These are phyloP conservation scores for Nitzschia palea DNA, from an alignment of 108 stramenopile species.

Conservation along the genomic window DNA sequence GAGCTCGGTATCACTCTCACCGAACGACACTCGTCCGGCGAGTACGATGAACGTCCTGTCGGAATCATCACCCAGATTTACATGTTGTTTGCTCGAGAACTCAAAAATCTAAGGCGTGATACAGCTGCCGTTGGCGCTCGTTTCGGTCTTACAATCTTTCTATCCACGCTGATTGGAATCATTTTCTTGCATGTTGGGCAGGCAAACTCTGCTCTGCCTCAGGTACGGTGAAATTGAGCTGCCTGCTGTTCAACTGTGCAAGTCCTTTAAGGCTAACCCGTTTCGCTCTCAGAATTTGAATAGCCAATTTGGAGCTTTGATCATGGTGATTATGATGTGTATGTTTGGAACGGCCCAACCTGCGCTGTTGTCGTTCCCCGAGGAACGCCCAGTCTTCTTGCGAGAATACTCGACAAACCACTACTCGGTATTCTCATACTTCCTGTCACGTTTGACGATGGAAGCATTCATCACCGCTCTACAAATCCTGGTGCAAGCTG, in stretches of 20 bases:
- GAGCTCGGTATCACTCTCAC: conserved; percentile 43
- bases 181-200: conserved; percentile 64
- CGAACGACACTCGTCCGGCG: conserved; percentile 10
- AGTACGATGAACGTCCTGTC: conserved; percentile 26
- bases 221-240: conserved; percentile 7
- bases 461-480: conserved; percentile 49
- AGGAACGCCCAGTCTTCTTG: conserved; percentile 87
- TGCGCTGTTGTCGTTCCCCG: conserved; percentile 71
- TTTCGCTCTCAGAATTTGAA: conserved; percentile 47
- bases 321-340: conserved; percentile 42
- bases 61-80: conserved; percentile 38
- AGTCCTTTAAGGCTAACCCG: no score
- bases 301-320: conserved; percentile 69
- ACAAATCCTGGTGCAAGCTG: conserved; percentile 36
- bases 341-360: conserved; percentile 75
- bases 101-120: conserved; percentile 51
- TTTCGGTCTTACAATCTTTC: conserved; percentile 61
- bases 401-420: conserved; percentile 86
- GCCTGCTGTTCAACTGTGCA: no score
- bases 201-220: conserved; percentile 8
- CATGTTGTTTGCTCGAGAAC: conserved; percentile 52
- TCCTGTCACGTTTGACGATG: conserved; percentile 45
- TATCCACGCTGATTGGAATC: conserved; percentile 58
- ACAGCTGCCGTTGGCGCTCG: conserved; percentile 52
- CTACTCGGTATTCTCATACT: conserved; percentile 73